Evolutionary conservation across 495 filamentous ascomycete species (phyloP), one percentile per base, ranked within the genome.

Genomic region (Pyronema omphalodes): DNA sequence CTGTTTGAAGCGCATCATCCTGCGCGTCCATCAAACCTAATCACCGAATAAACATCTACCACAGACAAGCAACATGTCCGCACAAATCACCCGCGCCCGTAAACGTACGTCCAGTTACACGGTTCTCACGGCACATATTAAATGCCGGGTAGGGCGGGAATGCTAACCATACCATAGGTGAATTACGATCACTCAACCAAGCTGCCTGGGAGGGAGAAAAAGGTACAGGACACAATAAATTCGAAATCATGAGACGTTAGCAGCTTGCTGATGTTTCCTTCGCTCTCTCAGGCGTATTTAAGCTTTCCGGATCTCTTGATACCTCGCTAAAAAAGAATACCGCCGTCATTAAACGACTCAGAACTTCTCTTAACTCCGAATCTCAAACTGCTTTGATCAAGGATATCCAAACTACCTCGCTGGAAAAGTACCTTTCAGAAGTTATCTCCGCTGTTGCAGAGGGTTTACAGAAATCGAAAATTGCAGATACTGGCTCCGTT

Each of bases 261-360:
- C 23, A 29, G 14, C n/a, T 19, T 8, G n/a, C 56, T 63, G 17
- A 63, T 57, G 39, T 58, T 1, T 29, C 23, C 23, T 29, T 29
- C 55, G 19, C 50, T 18, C n/a, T 53, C 58, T 40, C 60, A 94
- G 89, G 84, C 71, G 69, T 93, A 35, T 93, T 93, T 66, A 74
- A 79, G 36, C 79, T 88, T 55, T 77, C 74, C 67, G 74, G 76
- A 54, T 84, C 86, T 23, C 81, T 99, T 57, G 93, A 99, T 67
- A 94, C 93, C 14, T 89, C 88, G 34, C 75, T 99, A 61, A 96
- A 94, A 73, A 99, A 96, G 70, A 99, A 99, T 63, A 99, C 91
- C 9, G 88, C 89, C 55, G 95, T 96, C 68, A 99, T 99, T 67
- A 95, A 94, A 68, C 83, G 93, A 51, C 74, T 96, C 36, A 85